These are phyloP conservation scores for Eimeria maxima DNA, from an alignment of 169 alveolate species.

Conservation along the genomic window DNA sequence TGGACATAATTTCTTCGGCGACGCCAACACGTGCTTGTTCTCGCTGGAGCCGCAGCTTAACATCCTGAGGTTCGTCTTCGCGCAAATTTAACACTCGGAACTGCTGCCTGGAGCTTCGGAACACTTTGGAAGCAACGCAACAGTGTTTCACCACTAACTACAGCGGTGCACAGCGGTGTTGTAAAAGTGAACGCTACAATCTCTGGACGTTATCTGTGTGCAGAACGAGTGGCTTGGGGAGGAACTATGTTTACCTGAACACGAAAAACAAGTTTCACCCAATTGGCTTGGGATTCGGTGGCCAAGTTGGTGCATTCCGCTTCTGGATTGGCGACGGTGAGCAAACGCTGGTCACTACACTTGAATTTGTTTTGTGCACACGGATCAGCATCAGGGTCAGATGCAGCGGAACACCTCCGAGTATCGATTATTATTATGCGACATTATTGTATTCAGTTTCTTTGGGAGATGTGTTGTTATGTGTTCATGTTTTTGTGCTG, in stretches of 20 bases:
- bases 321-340: conserved; percentile 83
- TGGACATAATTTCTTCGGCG: conserved; percentile 75
- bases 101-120: not conserved
- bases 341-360: not conserved
- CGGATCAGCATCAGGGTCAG: not conserved
- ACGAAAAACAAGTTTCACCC: conserved; percentile 81
- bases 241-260: conserved; percentile 80
- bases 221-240: conserved; percentile 83
- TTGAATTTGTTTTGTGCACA: not conserved
- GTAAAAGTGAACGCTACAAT: too few species aligned
- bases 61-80: conserved; percentile 34
- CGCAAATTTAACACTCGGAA: not conserved
- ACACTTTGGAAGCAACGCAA: too few species aligned
- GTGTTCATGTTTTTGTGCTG: not conserved
- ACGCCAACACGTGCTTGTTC: conserved; percentile 65
- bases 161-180: not conserved
- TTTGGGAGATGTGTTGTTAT: not conserved
- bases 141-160: not conserved
- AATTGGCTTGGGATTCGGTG: conserved; percentile 84
- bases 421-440: too few species aligned
- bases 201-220: not conserved
- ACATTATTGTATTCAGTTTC: too few species aligned
- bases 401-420: too few species aligned
- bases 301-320: conserved; percentile 83
- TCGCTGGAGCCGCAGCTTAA: conserved; percentile 74